A percentile compares a stretch with the other conserved stretches of the same genome.
These are phyloP conservation scores for Ascochyta clinopodiicola DNA, from an alignment of 2,329 filamentous ascomycete species.

Conservation along the genomic window DNA sequence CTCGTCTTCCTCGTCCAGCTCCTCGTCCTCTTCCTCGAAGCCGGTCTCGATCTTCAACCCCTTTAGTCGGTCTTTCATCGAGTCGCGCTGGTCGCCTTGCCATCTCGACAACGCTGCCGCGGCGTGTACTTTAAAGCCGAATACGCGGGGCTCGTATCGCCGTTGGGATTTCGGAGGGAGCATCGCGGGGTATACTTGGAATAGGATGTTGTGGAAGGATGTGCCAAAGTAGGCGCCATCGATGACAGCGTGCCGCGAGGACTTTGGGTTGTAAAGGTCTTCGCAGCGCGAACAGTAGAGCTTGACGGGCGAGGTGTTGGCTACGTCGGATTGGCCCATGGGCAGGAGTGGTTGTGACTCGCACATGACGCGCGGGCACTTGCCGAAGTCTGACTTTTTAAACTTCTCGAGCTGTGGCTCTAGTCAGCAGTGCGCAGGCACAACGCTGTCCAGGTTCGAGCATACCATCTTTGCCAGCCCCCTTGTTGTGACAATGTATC, in stretches of 20 bases:
- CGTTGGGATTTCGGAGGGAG: constrained; percentile 84
- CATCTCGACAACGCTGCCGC: constrained; percentile 86
- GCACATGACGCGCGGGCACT: constrained; percentile 96
- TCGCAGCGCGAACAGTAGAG: constrained; percentile 97
- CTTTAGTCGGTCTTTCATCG: constrained; percentile 80
- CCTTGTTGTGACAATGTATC: constrained; percentile 95
- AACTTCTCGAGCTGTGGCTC: constrained; percentile 89
- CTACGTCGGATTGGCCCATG: constrained; percentile 89
- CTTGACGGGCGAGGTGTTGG: constrained; percentile 89
- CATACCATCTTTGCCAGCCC: constrained; percentile 93
- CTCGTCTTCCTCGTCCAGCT: constrained; percentile 66
- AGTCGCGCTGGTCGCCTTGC: constrained; percentile 82
- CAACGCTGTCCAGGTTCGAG: not conserved
- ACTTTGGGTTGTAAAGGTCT: constrained; percentile 99
- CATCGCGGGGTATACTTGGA: constrained; percentile 94
- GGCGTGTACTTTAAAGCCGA: constrained; percentile 95
- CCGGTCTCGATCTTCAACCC: constrained; percentile 74
- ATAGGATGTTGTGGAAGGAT: constrained; percentile 98
- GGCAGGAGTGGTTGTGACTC: constrained; percentile 91
- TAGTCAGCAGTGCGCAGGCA: constrained; percentile 14
- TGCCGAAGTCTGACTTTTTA: constrained; percentile 97
- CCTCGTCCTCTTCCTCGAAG: constrained; percentile 71
- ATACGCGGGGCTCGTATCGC: constrained; percentile 88
- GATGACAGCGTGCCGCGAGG: constrained; percentile 90
- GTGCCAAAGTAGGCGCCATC: constrained; percentile 98